phyloP scores from a whole-genome alignment of 495 filamentous ascomycete genomes.

The Aspergillus bridgeri region DNA sequence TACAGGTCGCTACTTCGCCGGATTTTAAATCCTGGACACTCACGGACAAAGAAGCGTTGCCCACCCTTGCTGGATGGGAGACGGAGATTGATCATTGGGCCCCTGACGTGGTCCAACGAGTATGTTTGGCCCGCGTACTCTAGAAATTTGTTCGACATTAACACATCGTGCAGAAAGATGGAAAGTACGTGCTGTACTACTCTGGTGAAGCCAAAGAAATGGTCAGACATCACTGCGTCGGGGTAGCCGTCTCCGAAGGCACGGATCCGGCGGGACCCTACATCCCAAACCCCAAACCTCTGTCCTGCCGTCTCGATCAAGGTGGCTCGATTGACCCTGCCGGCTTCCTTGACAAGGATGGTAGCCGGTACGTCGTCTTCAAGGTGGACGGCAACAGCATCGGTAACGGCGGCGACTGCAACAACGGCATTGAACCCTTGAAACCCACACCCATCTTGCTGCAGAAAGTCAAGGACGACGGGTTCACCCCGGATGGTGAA shows the following conservation, averaged over 20 bases:
- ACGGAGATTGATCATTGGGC: constrained; percentile 33
- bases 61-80: constrained; percentile 32
- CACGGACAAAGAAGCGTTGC: constrained; percentile 33
- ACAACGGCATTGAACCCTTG: constrained; percentile 48
- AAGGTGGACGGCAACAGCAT: constrained; percentile 61
- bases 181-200: constrained; percentile 58
- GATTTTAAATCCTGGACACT: constrained; percentile 34
- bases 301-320: constrained; percentile 47
- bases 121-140: constrained; percentile 15
- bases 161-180: constrained; percentile 28
- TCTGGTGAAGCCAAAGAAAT: constrained; percentile 41
- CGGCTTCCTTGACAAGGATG: constrained; percentile 49
- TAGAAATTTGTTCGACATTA: constrained; percentile 4
- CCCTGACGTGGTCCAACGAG: constrained; percentile 34
- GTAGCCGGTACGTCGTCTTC: constrained; percentile 53
- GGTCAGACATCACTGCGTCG: constrained; percentile 50
- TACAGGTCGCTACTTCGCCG: constrained; percentile 32
- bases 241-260: constrained; percentile 41
- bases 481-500: constrained; percentile 46
- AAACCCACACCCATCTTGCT: constrained; percentile 56
- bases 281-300: constrained; percentile 35
- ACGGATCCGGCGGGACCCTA: constrained; percentile 49
- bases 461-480: constrained; percentile 51
- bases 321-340: constrained; percentile 58
- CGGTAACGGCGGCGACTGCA: constrained; percentile 55